Evolutionary conservation across 495 filamentous ascomycete species (phyloP), one percentile per base, ranked within the genome.

Genomic region (Trichoderma orchidacearum): DNA sequence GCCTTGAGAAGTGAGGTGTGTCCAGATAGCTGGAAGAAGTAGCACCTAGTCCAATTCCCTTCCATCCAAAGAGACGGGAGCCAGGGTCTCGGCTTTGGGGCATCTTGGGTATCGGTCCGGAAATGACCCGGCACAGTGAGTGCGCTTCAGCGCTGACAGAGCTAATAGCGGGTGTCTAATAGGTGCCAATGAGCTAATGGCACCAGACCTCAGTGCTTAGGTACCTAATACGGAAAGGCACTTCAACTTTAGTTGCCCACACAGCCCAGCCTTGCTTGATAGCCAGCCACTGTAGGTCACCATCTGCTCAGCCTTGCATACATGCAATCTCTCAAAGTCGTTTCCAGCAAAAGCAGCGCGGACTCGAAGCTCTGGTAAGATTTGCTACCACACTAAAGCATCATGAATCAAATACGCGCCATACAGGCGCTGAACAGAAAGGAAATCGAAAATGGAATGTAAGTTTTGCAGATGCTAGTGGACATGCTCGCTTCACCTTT

Each of bases 381-480:
- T 41, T 5, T 18, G 13, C n/a, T 17, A 35, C 32, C 32, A n/a
- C 32, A 8, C 32, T 8, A 27, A 25, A 17, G 51, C 56, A 70
- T 45, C 31, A 98, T 98, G 93, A 96, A 97, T 69, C 82, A 84
- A 61, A 91, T 98, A 62, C 87, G 89, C 62, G 83, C 88, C 60
- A 88, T 96, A 60, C 86, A 95, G 70, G 81, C 84, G 64, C 85
- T 98, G 58, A 99, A 97, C 74, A 90, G 95, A 77, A 84, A 85
- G 58, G 93, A 99, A 72, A 85, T 97, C 55, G 89, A 96, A 70
- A 84, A 88, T 68, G 85, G 81, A 59, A 72, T 92, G 85, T 89
- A 67, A 68, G 79, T 70, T n/a, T n/a, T n/a, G n/a, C n/a, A n/a
- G n/a, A n/a, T n/a, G n/a, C 38, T 29, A 38, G 23, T 53, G 41